Conservation (phyloP, 23 red algal species). For the Gracilaria gracilis region DNA sequence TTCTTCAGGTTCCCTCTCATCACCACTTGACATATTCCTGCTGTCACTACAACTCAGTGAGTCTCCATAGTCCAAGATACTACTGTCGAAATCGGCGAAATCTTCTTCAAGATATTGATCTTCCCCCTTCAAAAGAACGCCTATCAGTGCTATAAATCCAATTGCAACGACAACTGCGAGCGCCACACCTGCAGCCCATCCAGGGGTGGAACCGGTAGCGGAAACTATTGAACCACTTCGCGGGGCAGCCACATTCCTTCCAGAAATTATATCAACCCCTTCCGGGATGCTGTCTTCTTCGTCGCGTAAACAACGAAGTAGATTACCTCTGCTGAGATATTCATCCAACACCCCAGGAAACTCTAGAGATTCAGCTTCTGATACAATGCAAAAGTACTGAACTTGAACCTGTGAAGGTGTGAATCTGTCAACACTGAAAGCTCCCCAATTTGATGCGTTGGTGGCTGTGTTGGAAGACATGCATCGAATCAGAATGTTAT, state of each 20-base stretch:
- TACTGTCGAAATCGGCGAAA: slow-evolving; percentile 6
- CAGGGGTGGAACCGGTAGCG: slow-evolving; percentile 35
- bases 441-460: slow-evolving; percentile 9
- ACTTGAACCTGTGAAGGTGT: slow-evolving; percentile 49
- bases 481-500: slow-evolving; percentile 37
- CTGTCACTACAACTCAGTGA: neutral
- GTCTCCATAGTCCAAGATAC: neutral
- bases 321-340: slow-evolving; percentile 38
- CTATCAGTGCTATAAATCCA: slow-evolving; percentile 29
- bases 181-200: slow-evolving; percentile 35
- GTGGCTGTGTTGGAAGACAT: slow-evolving; percentile 31
- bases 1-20: neutral
- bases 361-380: slow-evolving; percentile 18
- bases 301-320: slow-evolving; percentile 27
- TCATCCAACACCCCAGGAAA: slow-evolving; percentile 38
- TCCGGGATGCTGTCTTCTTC: neutral
- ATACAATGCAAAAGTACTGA: slow-evolving; percentile 41
- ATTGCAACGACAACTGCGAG: slow-evolving; percentile 27
- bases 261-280: slow-evolving; percentile 15
- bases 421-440: slow-evolving; percentile 26
- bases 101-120: slow-evolving; percentile 20
- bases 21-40: neutral
- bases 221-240: slow-evolving; percentile 48
- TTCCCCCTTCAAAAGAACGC: neutral
- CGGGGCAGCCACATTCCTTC: slow-evolving; percentile 29